Evolutionary conservation across 108 stramenopile genomes (phyloP).

Genomic region (Cylindrotheca closterium): DNA sequence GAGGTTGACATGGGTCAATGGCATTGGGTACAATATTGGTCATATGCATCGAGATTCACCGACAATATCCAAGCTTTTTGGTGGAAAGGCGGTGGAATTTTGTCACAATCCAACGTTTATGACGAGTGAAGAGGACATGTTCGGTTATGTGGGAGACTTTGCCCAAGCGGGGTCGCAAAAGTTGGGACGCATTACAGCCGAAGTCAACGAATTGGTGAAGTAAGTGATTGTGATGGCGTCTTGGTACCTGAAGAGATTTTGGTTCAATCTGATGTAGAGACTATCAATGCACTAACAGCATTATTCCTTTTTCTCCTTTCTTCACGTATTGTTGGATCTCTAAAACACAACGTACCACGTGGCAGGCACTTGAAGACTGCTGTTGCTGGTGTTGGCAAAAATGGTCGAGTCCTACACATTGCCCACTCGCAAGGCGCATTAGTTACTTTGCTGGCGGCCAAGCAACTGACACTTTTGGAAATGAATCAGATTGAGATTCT

Average conservation of each 20-base stretch:
- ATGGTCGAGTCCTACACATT: conserved; percentile 78
- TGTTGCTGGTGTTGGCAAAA: conserved; percentile 56
- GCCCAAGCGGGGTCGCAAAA: conserved; percentile 82
- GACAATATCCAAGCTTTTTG: conserved; percentile 61
- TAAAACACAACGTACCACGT: background rate
- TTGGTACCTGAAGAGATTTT: too few relatives aligned
- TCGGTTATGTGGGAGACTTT: conserved; percentile 77
- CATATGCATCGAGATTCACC: conserved; percentile 64
- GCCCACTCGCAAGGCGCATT: conserved; percentile 89
- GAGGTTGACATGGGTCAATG: conserved; percentile 79
- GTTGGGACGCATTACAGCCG: conserved; percentile 71
- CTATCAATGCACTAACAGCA: background rate
- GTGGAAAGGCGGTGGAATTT: conserved; percentile 60
- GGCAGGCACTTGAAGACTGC: conserved; percentile 63
- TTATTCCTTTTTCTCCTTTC: background rate
- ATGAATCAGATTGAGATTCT: conserved; percentile 81
- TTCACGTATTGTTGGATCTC: background rate
- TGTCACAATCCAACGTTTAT: conserved; percentile 86
- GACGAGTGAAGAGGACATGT: conserved; percentile 66
- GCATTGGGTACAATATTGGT: conserved; percentile 63
- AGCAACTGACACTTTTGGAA: conserved; percentile 63
- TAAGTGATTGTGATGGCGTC: conserved; percentile 6
- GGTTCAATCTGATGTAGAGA: too few relatives aligned
- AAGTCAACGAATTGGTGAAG: conserved; percentile 69
- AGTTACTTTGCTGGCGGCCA: conserved; percentile 74